Base-by-base conservation (phyloP, 2,329 filamentous ascomycete genomes). In the Orbilia brochopaga region DNA sequence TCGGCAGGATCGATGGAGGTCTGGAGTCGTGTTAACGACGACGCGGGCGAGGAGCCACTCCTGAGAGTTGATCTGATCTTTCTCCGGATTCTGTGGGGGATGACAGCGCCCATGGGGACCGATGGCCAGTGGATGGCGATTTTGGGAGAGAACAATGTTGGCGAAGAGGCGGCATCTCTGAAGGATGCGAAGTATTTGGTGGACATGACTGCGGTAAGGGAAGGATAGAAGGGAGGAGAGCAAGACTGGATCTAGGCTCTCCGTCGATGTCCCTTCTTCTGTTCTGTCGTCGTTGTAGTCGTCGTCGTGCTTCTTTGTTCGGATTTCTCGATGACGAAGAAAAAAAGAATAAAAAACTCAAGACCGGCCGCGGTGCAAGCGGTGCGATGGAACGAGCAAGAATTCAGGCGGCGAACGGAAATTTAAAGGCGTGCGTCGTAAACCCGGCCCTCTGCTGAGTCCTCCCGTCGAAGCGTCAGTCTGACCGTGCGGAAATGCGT, bases 1-100 rank as follows among this genome's bases (percentile, higher is more conserved):
- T 95, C 89, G 77, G 85, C 83, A 3, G 91, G 88, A 75, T 89
- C 92, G 80, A 92, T 90, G 0, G 92, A 96, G 15, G 87, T 92
- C 80, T 95, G 86, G 62, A 97, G 83, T 30, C 84, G 84, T 56
- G 91, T 86, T 77, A 97, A 86, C 74, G 88, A 89, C 56, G 90
- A 88, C 21, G 88, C 85, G 51, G 87, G 87, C 44, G 87, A 86
- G 76, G 87, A 81, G 75, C 87, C 82, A 77, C 86, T 87, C 75
- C 87, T 86, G 77, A 90, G 83, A 78, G 87, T 88, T 67, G 88
- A 90, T 73, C 88, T 83, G 79, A 89, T 82, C 80, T 85, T 87
- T 77, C 88, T 75, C 56, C 73, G 73, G 58, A 77, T 66, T 27
- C 76, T 69, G 61, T 74, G 73, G 32, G 69, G 69, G 44, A 73